These are phyloP conservation scores for Metschnikowia shivogae DNA, from an alignment of 805 yeast species.

Conservation along the genomic window DNA sequence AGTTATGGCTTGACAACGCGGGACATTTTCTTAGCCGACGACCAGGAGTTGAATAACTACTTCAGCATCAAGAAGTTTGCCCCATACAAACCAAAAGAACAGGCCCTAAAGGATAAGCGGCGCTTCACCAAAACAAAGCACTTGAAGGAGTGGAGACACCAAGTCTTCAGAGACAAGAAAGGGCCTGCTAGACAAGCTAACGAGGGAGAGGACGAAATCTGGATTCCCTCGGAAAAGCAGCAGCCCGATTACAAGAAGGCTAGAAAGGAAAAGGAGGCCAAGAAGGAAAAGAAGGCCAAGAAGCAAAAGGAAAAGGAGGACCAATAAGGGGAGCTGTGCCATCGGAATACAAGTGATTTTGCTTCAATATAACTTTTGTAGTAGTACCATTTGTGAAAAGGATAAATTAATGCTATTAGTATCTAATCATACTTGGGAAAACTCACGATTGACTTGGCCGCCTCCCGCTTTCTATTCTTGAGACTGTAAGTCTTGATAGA, in stretches of 20 bases:
- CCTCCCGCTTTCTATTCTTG: conserved; percentile 23
- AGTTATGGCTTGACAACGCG: conserved; percentile 79
- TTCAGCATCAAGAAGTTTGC: conserved; percentile 91
- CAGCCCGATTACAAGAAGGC: conserved; percentile 6
- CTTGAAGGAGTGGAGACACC: conserved; percentile 84
- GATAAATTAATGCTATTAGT: background rate
- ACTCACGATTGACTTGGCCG: conserved; percentile 38
- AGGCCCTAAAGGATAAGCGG: conserved; percentile 70
- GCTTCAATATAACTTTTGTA: background rate
- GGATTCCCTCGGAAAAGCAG: conserved; percentile 32
- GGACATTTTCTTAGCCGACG: conserved; percentile 89
- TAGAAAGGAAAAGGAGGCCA: background rate
- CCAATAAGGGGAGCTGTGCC: too few relatives aligned
- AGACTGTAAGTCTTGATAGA: conserved; percentile 24
- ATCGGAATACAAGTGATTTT: background rate
- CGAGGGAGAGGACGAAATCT: conserved; percentile 33
- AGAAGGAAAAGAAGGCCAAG: conserved; percentile 3
- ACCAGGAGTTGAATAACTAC: conserved; percentile 74
- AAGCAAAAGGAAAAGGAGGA: background rate
- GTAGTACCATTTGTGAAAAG: background rate
- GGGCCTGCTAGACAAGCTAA: conserved; percentile 38
- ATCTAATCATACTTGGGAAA: conserved; percentile 33
- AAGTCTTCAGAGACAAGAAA: conserved; percentile 63
- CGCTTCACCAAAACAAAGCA: conserved; percentile 79
- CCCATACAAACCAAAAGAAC: conserved; percentile 78